These are phyloP conservation scores for Peniophora sp. DNA, from an alignment of 1,284 basidiomycete genomes.

Conservation along the genomic window DNA sequence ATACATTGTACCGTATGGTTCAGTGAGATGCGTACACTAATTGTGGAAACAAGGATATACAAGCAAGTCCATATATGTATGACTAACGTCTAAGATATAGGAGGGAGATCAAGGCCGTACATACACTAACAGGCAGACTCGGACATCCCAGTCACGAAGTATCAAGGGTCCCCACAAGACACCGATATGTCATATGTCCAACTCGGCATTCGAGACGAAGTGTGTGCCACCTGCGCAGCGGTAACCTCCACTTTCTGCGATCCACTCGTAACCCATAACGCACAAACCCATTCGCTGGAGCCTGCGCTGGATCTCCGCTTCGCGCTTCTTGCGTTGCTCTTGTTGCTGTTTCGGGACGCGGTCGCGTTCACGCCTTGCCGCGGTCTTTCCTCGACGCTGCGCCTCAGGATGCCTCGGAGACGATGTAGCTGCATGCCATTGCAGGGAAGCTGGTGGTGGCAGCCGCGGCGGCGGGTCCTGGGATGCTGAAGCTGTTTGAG, in stretches of 20 bases:
- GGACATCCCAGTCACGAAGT: too few relatives aligned
- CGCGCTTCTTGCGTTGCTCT: not conserved
- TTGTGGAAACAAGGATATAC: too few relatives aligned
- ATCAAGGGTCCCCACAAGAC: too few relatives aligned
- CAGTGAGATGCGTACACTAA: too few relatives aligned
- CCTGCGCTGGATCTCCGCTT: not conserved
- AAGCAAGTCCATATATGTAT: too few relatives aligned
- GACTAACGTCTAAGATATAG: too few relatives aligned
- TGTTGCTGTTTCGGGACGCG: not conserved
- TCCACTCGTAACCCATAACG: not conserved
- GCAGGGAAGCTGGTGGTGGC: not conserved
- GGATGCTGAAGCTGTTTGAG: not conserved
- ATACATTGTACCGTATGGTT: too few relatives aligned
- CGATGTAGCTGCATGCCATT: too few relatives aligned
- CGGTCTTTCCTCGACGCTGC: not conserved
- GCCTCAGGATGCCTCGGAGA: not conserved
- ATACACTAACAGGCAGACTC: too few relatives aligned
- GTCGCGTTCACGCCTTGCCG: not conserved
- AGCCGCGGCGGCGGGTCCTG: not conserved
- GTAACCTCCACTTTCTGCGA: not conserved
- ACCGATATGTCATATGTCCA: not conserved
- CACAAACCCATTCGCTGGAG: not conserved
- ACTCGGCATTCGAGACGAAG: not conserved
- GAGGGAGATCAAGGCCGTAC: too few relatives aligned
- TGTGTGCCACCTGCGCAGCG: not conserved